A percentile compares a stretch with the other conserved stretches of the same genome.
Evolutionary conservation across 345 rosid species (phyloP).

Genomic region (Gossypium ekmanianum): DNA sequence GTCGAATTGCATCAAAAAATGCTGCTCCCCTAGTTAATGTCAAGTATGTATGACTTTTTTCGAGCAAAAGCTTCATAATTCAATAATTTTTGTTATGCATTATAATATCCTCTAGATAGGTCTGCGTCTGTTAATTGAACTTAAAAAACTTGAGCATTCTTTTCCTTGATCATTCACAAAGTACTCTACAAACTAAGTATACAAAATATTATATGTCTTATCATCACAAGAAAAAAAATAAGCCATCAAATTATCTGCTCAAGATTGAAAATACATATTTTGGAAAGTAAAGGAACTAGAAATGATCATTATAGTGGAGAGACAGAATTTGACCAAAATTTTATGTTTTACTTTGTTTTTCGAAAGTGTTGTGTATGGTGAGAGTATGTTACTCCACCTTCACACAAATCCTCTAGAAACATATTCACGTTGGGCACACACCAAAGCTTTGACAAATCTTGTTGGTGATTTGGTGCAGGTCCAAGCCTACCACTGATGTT

Average conservation of each 20-base stretch:
- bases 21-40: constrained; percentile 35
- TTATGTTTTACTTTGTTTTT: too few relatives aligned
- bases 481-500: constrained; percentile 54
- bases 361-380: too few relatives aligned
- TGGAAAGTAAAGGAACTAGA: too few relatives aligned
- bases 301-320: too few relatives aligned
- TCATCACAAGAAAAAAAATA: too few relatives aligned
- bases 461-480: constrained; percentile 38
- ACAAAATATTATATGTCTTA: too few relatives aligned
- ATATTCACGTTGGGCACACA: too few relatives aligned
- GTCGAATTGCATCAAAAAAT: constrained; percentile 66
- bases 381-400: too few relatives aligned
- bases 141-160: not conserved
- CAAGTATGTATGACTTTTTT: constrained; percentile 31
- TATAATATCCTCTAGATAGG: not conserved
- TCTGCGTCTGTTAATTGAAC: not conserved
- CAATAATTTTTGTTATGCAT: not conserved
- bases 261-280: too few relatives aligned
- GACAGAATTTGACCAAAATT: too few relatives aligned
- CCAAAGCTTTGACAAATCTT: not conserved
- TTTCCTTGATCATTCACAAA: not conserved
- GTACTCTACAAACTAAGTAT: not conserved
- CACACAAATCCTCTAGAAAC: too few relatives aligned
- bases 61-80: not conserved
- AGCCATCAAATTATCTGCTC: too few relatives aligned